Conservation (phyloP, 257 asterid species). For the Gentiana straminea region DNA sequence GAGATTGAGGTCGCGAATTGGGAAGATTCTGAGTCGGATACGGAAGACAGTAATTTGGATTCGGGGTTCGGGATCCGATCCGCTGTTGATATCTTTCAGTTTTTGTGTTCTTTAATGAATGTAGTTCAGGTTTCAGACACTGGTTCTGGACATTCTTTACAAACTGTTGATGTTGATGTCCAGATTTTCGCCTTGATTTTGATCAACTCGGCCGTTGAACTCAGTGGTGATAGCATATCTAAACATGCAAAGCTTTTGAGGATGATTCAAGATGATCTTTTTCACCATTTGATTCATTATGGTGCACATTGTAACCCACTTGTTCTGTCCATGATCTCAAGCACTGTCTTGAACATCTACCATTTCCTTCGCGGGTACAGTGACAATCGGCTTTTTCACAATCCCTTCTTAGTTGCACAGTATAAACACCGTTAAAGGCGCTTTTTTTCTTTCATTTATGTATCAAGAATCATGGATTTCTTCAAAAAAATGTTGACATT, state of each 20-base stretch:
- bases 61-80: constrained; percentile 71
- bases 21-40: constrained; percentile 84
- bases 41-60: constrained; percentile 61
- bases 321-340: constrained; percentile 76
- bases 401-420: neutral
- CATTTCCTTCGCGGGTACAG: constrained; percentile 67
- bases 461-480: neutral
- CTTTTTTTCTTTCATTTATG: too few species aligned
- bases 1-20: constrained; percentile 67
- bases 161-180: constrained; percentile 48
- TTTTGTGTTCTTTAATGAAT: constrained; percentile 76
- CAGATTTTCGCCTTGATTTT: constrained; percentile 67
- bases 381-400: too few species aligned
- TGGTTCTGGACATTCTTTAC: constrained; percentile 39
- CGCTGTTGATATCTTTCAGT: constrained; percentile 76
- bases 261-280: constrained; percentile 83
- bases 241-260: constrained; percentile 80
- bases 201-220: constrained; percentile 71
- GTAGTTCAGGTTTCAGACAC: constrained; percentile 41
- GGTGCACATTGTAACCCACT: constrained; percentile 67
- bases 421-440: neutral
- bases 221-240: constrained; percentile 86
- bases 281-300: constrained; percentile 79
- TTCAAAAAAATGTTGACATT: neutral
- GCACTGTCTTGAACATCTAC: constrained; percentile 72